Percentiles rank a stretch among this genome's conserved stretches.
phyloP scores from a whole-genome alignment of 768 basidiomycete species.

The Rhodotorula kratochvilovae region DNA sequence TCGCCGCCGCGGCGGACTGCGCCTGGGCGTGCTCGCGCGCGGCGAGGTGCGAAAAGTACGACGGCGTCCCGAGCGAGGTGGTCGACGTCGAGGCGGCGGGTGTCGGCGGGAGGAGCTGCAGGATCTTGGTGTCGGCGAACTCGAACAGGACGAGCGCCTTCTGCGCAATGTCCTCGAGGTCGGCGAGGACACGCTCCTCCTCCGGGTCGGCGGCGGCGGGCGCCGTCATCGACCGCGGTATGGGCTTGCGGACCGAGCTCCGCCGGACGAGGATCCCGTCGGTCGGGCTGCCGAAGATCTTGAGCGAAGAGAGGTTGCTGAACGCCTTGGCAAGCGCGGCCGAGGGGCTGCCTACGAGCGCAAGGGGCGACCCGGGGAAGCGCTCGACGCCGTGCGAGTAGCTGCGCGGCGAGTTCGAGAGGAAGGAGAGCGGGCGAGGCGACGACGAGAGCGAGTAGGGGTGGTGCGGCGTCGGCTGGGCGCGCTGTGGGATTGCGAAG shows the following conservation, averaged over 20 bases:
- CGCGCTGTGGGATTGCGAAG: slow-evolving; percentile 43
- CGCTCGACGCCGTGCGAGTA: slow-evolving; percentile 32
- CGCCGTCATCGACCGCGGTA: slow-evolving; percentile 25
- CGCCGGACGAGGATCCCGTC: slow-evolving; percentile 44
- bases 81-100: slow-evolving; percentile 48
- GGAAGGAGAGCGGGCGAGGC: slow-evolving; percentile 41
- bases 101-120: slow-evolving; percentile 76
- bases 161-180: slow-evolving; percentile 84
- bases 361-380: slow-evolving; percentile 43
- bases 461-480: slow-evolving; percentile 29
- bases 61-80: slow-evolving; percentile 32
- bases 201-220: slow-evolving; percentile 46
- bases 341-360: slow-evolving; percentile 42
- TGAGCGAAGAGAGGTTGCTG: slow-evolving; percentile 47
- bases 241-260: slow-evolving; percentile 38
- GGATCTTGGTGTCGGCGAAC: slow-evolving; percentile 86
- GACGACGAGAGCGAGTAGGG: slow-evolving; percentile 37
- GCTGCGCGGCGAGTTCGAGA: slow-evolving; percentile 38
- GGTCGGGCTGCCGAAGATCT: slow-evolving; percentile 46
- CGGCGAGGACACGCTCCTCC: slow-evolving; percentile 75
- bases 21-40: slow-evolving; percentile 34
- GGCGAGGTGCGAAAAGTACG: slow-evolving; percentile 34
- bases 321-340: slow-evolving; percentile 49
- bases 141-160: slow-evolving; percentile 90
- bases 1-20: slow-evolving; percentile 25